Evolutionary conservation across 306 rosid species (phyloP), one percentile per base, ranked within the genome.

Genomic region (Herpetospermum pedunculosum): DNA sequence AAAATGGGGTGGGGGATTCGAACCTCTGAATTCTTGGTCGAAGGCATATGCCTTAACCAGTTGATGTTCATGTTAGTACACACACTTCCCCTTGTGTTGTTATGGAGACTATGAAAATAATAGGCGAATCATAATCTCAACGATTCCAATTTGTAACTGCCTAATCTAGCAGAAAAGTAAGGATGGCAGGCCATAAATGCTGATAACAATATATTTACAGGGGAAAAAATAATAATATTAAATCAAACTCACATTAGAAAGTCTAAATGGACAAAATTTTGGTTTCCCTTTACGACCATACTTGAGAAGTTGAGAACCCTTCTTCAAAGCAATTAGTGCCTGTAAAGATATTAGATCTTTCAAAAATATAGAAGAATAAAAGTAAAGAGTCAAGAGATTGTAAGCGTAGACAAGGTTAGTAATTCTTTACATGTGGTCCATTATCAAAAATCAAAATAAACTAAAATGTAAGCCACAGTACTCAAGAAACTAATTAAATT

Each of bases 211-310:
- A 38, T 19, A 49, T 58, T 11, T n/a, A 28, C 68, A 80, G 37
- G 69, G 54, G 2, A 18, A n/a, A 16, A 11, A 68, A 44, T 15
- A 21, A 53, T 28, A 63, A 28, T 74, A 71, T 63, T 43, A 23
- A 72, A n/a, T 26, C 29, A 74, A 55, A 53, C 97, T 87, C 83
- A 93, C 98, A 84, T 85, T 87, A 40, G 98, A 93, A 79, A 93
- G 98, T 72, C 93, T 87, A 75, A 93, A 93, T 52, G 97, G 94
- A 74, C 98, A 93, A 88, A 87, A 89, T 72, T 93, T 93, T 76
- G 98, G 98, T 81, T 86, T 93, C 63, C 98, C 98, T 80, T 96
- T 87, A 83, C 98, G 92, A 70, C 98, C 98, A 84, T 90, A 93
- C 89, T 93, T 93, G 77, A 93, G 98, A 78, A 93, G 83, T 77